Evolutionary conservation across 2,329 filamentous ascomycete genomes (phyloP), one percentile per base, ranked within the genome.

Genomic region (Escovopsis sp.): DNA sequence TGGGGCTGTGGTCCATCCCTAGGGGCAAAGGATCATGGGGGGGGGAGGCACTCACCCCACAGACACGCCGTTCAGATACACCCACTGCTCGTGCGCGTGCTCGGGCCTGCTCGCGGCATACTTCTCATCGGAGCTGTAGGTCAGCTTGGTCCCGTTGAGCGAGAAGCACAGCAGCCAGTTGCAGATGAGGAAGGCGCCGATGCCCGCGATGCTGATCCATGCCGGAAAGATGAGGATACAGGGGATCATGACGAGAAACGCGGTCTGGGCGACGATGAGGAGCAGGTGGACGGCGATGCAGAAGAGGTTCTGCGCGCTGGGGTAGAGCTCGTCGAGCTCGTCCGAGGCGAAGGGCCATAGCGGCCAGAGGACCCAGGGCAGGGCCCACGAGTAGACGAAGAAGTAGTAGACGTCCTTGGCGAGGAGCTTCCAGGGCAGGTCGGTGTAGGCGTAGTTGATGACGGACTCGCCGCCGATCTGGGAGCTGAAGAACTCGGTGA

Each of bases 31-130:
- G n/a, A n/a, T n/a, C n/a, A n/a, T n/a, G n/a, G n/a, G n/a, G n/a
- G n/a, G n/a, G n/a, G n/a, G n/a, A n/a, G n/a, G n/a, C n/a, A 59
- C 66, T 39, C 55, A 76, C 71, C 68, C 70, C 25, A 67, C 66
- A 9, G 68, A 72, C 19, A 86, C 72, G 1, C 82, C 82, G 47
- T 87, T 87, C 35, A 87, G 54, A 49, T 81, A 87, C n/a, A 87
- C 65, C 82, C 82, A 88, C 47, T 76, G 69, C 56, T 87, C 81
- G 35, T 73, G 62, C 10, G 61, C 59, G 50, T 73, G 66, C 42
- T 70, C 62, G 0, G 62, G 60, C 14, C 55, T 52, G 2, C 55
- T 54, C 13, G 62, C 52, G 1, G 73, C 63, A 41, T 69, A 73
- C 36, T 68, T 58, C 3, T 65, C 57, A 29, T 71, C 63, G 2